Base-by-base conservation (phyloP, 1,284 basidiomycete species). In the Retiboletus fuscus region DNA sequence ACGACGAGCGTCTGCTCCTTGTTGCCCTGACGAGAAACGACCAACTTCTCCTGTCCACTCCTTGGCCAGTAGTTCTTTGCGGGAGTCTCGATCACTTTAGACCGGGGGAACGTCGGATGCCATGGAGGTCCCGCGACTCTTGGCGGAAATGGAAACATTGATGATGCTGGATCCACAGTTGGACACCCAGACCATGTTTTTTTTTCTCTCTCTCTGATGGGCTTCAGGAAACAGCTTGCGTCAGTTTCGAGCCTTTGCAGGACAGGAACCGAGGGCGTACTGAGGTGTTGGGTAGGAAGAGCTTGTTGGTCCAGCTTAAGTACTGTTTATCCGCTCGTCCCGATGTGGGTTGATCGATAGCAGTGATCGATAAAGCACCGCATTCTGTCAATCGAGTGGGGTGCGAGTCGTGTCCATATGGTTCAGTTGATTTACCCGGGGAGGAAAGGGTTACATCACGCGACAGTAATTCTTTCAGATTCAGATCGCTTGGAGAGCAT, bases 1-100 rank as follows among this genome's bases (percentile, higher is more conserved):
- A 64, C 63, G 12, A 43, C 10, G 49, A 64, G n/a, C n/a, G 34
- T 41, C n/a, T 64, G 49, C 39, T 41, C 49, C 18, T 43, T 64
- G 30, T 34, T 49, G 18, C 26, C n/a, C 49, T 53, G 49, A 4
- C 49, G 49, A 28, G 28, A 18, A n/a, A 64, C 41, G 2, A 30
- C 41, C 49, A 46, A 6, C 47, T 51, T 64, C 49, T 64, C 63
- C 49, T 10, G 28, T 30, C 62, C 62, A 6, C 44, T 64, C 49
- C 63, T 64, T 20, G 63, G 47, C 63, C 63, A 64, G 49, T 53
- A 55, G 13, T 64, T 64, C 63, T 64, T 64, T n/a, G n/a, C 49
- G 7, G 47, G 47, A 18, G 34, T 53, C 49, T 64, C 63, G 13
- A 55, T 51, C 63, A 28, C 49, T 64, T 53, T 55, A 15, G 63